These are phyloP conservation scores for Dendrobium huoshanense DNA, from an alignment of 106 monocot genomes.

Conservation along the genomic window DNA sequence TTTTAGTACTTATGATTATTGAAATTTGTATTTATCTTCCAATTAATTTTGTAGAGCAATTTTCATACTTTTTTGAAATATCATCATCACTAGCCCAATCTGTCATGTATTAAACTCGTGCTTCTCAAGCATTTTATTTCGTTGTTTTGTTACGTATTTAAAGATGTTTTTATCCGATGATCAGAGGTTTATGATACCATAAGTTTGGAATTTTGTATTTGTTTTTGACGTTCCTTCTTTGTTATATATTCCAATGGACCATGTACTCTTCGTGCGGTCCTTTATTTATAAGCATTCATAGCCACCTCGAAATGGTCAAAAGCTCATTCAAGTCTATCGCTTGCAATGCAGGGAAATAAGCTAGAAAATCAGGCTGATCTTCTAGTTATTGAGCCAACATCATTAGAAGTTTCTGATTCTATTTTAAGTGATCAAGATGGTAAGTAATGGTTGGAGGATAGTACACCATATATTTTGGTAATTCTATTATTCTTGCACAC, in stretches of 20 bases:
- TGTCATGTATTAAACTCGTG: not conserved
- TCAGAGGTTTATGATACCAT: not conserved
- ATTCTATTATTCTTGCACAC: not conserved
- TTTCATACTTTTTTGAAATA: not conserved
- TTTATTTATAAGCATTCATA: not conserved
- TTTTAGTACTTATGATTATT: not conserved
- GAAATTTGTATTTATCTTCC: not conserved
- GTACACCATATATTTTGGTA: not conserved
- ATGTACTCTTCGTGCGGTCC: not conserved
- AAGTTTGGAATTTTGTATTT: not conserved
- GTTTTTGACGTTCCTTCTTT: not conserved
- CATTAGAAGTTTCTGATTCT: slow-evolving; percentile 13
- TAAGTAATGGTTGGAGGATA: not conserved
- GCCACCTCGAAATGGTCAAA: not conserved
- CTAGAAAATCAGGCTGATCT: slow-evolving; percentile 19
- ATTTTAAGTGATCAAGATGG: slow-evolving; percentile 22
- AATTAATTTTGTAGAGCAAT: not conserved
- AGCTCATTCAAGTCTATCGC: not conserved
- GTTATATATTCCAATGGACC: not conserved
- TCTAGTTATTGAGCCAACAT: slow-evolving; percentile 18
- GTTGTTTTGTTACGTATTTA: not conserved
- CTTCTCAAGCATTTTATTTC: not conserved
- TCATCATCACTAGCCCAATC: not conserved
- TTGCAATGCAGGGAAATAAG: slow-evolving; percentile 39
- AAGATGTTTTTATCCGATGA: not conserved